Percentiles rank a stretch among this genome's conserved stretches.
phyloP scores from a whole-genome alignment of 306 rosid genomes.

The Quercus berberidifolia region DNA sequence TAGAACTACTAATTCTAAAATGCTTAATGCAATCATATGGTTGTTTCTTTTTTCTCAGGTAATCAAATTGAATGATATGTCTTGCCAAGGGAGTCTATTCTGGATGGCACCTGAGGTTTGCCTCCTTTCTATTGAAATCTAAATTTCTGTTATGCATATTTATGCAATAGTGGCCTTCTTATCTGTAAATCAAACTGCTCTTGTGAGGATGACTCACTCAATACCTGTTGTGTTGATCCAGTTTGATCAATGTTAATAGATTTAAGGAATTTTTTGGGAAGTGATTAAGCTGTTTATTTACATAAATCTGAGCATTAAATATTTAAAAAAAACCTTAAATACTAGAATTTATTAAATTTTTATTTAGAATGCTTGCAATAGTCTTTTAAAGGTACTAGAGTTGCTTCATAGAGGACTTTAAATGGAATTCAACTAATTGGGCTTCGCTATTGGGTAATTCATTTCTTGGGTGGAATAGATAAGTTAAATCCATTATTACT shows the following conservation, averaged over 20 bases:
- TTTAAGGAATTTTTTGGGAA: background rate
- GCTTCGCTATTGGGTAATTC: background rate
- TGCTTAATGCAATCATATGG: background rate
- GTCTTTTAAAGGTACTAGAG: too few species aligned
- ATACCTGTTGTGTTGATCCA: background rate
- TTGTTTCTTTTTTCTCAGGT: conserved; percentile 38
- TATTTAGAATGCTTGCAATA: background rate
- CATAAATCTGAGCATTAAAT: background rate
- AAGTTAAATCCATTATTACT: background rate
- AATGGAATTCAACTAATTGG: background rate
- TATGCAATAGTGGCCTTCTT: background rate
- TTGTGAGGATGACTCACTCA: background rate
- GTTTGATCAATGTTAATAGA: background rate
- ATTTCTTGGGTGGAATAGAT: background rate
- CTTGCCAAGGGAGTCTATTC: conserved; percentile 50
- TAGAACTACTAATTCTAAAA: conserved; percentile 3
- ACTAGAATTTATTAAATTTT: background rate
- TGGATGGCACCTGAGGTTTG: conserved; percentile 65
- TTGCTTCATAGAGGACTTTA: background rate
- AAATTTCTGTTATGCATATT: background rate
- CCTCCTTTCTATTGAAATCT: conserved; percentile 13
- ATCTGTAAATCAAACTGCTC: background rate
- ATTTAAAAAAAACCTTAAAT: background rate
- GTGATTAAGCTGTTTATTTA: background rate
- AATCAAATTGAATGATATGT: conserved; percentile 51